These are phyloP conservation scores for Plasmodium gonderi DNA, from an alignment of 169 alveolate genomes.

Conservation along the genomic window DNA sequence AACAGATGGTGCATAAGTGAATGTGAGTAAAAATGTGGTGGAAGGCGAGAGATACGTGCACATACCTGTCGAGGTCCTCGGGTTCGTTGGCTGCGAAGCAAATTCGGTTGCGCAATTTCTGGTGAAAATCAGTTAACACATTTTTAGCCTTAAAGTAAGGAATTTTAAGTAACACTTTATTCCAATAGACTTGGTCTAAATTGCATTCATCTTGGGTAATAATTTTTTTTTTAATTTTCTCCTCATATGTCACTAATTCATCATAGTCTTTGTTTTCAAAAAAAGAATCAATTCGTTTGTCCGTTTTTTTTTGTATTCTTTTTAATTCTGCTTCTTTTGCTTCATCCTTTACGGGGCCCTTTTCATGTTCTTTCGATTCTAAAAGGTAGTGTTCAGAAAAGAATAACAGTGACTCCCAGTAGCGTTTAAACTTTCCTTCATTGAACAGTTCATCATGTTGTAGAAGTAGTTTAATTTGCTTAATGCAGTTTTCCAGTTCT, in stretches of 20 bases:
- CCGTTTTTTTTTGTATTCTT: constrained; percentile 67
- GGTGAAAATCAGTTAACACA: constrained; percentile 22
- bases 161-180: constrained; percentile 79
- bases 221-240: constrained; percentile 81
- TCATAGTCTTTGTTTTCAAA: constrained; percentile 66
- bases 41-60: not conserved
- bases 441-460: constrained; percentile 15
- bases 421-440: constrained; percentile 2
- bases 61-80: not conserved
- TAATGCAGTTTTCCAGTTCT: constrained; percentile 28
- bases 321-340: constrained; percentile 70
- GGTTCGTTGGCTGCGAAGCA: not conserved
- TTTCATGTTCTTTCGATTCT: not conserved
- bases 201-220: constrained; percentile 60
- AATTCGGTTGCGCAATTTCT: constrained; percentile 2
- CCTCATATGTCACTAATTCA: constrained; percentile 80
- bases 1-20: too few species aligned
- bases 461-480: constrained; percentile 14
- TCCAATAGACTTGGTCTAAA: constrained; percentile 87
- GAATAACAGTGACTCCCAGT: constrained; percentile 37
- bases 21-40: too few species aligned
- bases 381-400: constrained; percentile 14
- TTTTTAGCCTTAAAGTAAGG: constrained; percentile 80
- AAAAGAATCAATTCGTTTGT: constrained; percentile 76
- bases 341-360: not conserved